phyloP scores from a whole-genome alignment of 2,329 filamentous ascomycete genomes.

The Trichoderma citrinoviride region DNA sequence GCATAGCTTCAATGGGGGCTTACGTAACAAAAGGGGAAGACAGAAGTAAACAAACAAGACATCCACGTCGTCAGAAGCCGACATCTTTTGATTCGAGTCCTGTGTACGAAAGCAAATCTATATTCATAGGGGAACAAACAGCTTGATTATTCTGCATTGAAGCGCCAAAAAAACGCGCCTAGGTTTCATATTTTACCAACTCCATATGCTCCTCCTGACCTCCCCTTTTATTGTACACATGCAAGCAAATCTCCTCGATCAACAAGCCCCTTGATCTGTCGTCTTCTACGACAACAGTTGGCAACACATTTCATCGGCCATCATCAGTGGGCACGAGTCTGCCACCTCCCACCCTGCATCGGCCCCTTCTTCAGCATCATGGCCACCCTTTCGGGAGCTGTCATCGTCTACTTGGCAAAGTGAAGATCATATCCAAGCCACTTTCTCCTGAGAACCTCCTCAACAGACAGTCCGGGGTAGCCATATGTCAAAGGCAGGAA shows the following conservation, averaged over 20 bases:
- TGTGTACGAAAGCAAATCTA: background rate
- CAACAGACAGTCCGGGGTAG: constrained; percentile 79
- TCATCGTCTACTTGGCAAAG: constrained; percentile 78
- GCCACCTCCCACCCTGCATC: background rate
- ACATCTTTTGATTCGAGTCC: background rate
- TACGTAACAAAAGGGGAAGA: constrained; percentile 3
- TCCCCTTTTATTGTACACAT: constrained; percentile 13
- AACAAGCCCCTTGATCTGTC: background rate
- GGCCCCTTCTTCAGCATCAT: background rate
- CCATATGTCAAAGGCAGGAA: constrained; percentile 96
- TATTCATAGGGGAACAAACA: background rate
- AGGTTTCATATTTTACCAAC: background rate
- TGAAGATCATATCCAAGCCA: constrained; percentile 97
- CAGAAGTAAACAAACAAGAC: background rate
- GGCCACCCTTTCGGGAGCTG: background rate
- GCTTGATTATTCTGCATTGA: background rate
- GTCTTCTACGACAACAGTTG: background rate
- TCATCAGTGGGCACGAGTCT: background rate
- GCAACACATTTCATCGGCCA: background rate
- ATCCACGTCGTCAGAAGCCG: background rate
- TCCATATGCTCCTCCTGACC: background rate
- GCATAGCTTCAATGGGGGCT: background rate
- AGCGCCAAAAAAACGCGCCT: background rate
- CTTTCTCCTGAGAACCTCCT: constrained; percentile 78
- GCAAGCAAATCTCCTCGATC: constrained; percentile 2